Base-by-base conservation (phyloP, 2,329 filamentous ascomycete species). In the Verticillium nubilum region DNA sequence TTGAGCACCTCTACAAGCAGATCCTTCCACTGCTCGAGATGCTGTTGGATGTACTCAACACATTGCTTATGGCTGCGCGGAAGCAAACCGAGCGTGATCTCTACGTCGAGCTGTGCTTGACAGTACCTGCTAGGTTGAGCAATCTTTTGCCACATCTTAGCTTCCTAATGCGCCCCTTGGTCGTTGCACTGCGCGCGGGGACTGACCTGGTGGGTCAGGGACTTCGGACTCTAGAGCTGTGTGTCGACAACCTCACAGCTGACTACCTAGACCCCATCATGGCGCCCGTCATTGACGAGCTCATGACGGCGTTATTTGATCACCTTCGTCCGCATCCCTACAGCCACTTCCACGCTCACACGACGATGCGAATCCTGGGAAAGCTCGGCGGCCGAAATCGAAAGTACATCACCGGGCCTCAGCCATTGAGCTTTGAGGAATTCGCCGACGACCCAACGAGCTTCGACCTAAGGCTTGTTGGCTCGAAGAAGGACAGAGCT, bases 231-330 rank as follows among this genome's bases (percentile, higher is more conserved):
- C 78, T 99, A 5, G 95, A 99, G 69, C 84, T 99, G 2, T 99
- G 95, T 68, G 95, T 99, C 19, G 95, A 99, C 64, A 99, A 99
- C 67, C 82, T 99, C 0, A 99, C 96, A 0, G 94, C 95, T 0
- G 95, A 99, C 69, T 99, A 99, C 69, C 79, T 99, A 15, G 95
- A 99, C 67, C 96, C 95, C 0, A 98, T 99, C 68, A 99, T 99
- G 94, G 92, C 94, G 2, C 96, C 95, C 0, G 96, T 98, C 27
- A 98, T 99, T 73, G 94, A 99, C 67, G 95, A 99, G 70, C 80
- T 99, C 52, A 99, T 99, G 95, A 95, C 92, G 54, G 94, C 94
- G 1, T 81, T 99, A 1, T 99, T 96, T 82, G 93, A 97, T 64
- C 96, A 99, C 72, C 82, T 99, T 50, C 90, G 90, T 67, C 96